A percentile compares a stretch with the other conserved stretches of the same genome.
Evolutionary conservation across 495 filamentous ascomycete species (phyloP).

Genomic region (Daldinia concentrica): DNA sequence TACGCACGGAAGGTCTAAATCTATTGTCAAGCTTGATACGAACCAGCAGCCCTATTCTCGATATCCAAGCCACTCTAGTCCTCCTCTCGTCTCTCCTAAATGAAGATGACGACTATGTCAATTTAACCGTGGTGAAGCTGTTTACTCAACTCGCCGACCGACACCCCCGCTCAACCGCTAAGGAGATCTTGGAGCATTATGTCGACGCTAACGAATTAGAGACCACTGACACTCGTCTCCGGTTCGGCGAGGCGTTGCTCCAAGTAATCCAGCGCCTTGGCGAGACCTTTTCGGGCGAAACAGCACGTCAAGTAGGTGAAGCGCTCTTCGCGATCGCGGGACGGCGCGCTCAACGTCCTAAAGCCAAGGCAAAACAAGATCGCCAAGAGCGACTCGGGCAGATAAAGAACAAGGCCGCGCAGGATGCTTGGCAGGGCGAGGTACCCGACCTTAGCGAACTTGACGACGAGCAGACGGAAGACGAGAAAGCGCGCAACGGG

Average conservation of each 20-base stretch:
- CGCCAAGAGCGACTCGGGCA: constrained; percentile 57
- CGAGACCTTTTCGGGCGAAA: constrained; percentile 66
- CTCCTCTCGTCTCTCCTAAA: constrained; percentile 73
- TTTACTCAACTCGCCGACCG: constrained; percentile 70
- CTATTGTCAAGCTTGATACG: constrained; percentile 72
- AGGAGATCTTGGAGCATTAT: constrained; percentile 74
- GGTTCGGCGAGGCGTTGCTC: constrained; percentile 76
- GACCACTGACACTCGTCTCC: constrained; percentile 71
- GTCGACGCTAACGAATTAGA: constrained; percentile 67
- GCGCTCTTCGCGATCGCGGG: constrained; percentile 73
- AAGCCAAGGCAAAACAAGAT: constrained; percentile 60
- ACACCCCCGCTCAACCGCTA: constrained; percentile 72
- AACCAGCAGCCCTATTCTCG: constrained; percentile 69
- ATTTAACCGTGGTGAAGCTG: constrained; percentile 73
- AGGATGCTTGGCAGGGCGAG: constrained; percentile 64
- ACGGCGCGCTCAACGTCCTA: constrained; percentile 66
- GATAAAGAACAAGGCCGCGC: constrained; percentile 59
- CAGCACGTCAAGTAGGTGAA: constrained; percentile 64
- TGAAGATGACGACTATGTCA: constrained; percentile 79
- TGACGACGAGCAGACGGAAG: constrained; percentile 56
- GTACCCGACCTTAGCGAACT: constrained; percentile 59
- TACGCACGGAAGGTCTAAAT: constrained; percentile 80
- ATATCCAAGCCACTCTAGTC: constrained; percentile 72
- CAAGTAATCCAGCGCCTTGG: constrained; percentile 74
- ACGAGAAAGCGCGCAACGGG: constrained; percentile 60